Conservation (phyloP, 441 rosid genomes). For the Populus trichocarpa region DNA sequence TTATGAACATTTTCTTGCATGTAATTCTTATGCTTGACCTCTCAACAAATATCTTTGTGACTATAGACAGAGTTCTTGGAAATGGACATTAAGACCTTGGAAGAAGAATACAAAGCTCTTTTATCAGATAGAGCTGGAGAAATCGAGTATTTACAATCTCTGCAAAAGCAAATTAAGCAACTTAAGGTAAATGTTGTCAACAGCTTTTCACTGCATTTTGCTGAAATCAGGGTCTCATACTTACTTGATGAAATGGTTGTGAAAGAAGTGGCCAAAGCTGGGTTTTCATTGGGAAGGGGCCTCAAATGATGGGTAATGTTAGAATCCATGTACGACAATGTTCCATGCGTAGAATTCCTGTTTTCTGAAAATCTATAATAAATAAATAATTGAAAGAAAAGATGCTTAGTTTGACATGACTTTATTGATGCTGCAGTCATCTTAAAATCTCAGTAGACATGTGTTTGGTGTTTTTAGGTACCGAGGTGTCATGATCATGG, state of each 20-base stretch:
- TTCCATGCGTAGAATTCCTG: background rate
- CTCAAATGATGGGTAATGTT: background rate
- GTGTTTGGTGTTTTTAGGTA: background rate
- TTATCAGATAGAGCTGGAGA: conserved; percentile 58
- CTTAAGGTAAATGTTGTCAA: conserved; percentile 39
- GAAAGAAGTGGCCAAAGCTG: conserved; percentile 5
- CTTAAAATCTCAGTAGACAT: background rate
- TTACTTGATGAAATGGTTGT: background rate
- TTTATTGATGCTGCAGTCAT: background rate
- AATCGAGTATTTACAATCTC: conserved; percentile 44
- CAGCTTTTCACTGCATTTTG: conserved; percentile 3
- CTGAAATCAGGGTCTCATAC: background rate
- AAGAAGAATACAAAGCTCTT: conserved; percentile 51
- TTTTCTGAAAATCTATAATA: background rate
- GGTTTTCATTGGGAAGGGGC: background rate
- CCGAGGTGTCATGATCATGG: background rate
- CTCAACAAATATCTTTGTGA: conserved; percentile 10
- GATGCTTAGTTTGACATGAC: background rate
- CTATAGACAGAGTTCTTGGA: conserved; percentile 55
- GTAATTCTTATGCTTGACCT: background rate
- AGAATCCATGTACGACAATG: background rate
- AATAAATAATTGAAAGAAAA: background rate
- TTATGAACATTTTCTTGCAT: background rate
- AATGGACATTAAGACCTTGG: conserved; percentile 45
- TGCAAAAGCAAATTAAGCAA: conserved; percentile 45